Evolutionary conservation across 306 rosid species (phyloP).

Genomic region (Vigna hirtella): DNA sequence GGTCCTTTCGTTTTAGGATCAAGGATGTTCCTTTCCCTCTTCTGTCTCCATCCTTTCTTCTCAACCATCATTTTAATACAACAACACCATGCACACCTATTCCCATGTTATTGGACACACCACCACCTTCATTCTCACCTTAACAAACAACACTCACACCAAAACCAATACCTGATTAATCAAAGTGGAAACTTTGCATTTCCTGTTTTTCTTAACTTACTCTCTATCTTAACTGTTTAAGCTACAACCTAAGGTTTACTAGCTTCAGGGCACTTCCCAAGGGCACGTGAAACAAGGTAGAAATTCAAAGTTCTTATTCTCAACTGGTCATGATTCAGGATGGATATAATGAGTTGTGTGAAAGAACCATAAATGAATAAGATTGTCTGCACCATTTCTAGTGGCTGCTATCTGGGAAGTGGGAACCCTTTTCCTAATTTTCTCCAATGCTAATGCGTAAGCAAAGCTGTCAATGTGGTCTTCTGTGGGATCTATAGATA

Average conservation of each 20-base stretch:
- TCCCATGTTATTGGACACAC: neutral
- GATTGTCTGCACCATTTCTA: slow-evolving; percentile 11
- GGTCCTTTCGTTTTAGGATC: slow-evolving; percentile 14
- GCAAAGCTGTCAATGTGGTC: slow-evolving; percentile 22
- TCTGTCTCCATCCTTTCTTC: slow-evolving; percentile 21
- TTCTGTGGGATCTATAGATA: neutral
- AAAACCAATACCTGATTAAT: no score
- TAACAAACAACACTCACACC: neutral
- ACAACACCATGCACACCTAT: slow-evolving; percentile 5
- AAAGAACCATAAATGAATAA: slow-evolving; percentile 26
- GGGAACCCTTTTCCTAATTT: slow-evolving; percentile 14
- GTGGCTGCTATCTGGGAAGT: slow-evolving; percentile 23
- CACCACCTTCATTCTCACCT: neutral
- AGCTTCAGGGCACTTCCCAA: neutral
- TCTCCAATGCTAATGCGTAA: neutral
- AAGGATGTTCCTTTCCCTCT: slow-evolving; percentile 36
- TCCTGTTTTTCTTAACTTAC: neutral
- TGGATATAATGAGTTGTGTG: slow-evolving; percentile 26
- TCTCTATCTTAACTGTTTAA: neutral
- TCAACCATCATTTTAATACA: slow-evolving; percentile 22
- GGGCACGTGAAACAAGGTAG: slow-evolving; percentile 41
- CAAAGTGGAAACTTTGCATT: no score
- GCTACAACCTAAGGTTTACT: slow-evolving; percentile 9
- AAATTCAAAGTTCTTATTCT: slow-evolving; percentile 38
- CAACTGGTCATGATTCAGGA: slow-evolving; percentile 10